Percentiles rank a stretch among this genome's conserved stretches.
phyloP scores from a whole-genome alignment of 1,284 basidiomycete genomes.

The Leccinum angustisporum region DNA sequence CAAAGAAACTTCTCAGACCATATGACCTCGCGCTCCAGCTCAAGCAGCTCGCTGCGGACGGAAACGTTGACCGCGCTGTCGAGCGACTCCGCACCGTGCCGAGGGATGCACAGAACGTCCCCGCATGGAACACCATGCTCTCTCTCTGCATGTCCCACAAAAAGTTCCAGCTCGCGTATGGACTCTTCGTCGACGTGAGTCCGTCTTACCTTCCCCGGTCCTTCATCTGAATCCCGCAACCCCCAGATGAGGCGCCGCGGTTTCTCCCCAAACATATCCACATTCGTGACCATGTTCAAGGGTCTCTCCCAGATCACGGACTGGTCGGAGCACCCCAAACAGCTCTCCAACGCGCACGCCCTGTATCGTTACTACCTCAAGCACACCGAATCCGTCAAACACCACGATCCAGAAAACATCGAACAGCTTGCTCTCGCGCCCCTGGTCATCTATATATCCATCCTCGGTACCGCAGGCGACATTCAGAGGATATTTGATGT shows the following conservation, averaged over 20 bases:
- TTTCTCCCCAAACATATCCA: slow-evolving; percentile 61
- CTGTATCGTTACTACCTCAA: slow-evolving; percentile 56
- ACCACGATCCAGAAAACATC: slow-evolving; percentile 43
- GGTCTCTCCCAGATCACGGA: slow-evolving; percentile 58
- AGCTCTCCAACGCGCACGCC: slow-evolving; percentile 57
- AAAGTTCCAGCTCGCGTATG: slow-evolving; percentile 56
- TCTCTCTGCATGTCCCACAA: slow-evolving; percentile 54
- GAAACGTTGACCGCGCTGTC: slow-evolving; percentile 59
- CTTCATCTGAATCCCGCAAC: background rate
- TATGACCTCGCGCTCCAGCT: slow-evolving; percentile 58
- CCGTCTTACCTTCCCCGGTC: background rate
- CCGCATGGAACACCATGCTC: slow-evolving; percentile 76
- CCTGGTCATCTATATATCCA: slow-evolving; percentile 58
- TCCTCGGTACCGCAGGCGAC: slow-evolving; percentile 56
- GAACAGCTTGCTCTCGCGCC: slow-evolving; percentile 47
- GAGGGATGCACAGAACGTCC: slow-evolving; percentile 64
- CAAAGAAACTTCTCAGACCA: slow-evolving; percentile 47
- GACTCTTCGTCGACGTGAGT: slow-evolving; percentile 67
- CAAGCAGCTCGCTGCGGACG: slow-evolving; percentile 51
- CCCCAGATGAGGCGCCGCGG: slow-evolving; percentile 80
- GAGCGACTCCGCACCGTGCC: slow-evolving; percentile 62
- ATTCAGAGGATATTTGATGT: slow-evolving; percentile 71
- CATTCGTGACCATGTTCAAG: slow-evolving; percentile 63
- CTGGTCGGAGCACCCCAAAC: slow-evolving; percentile 55
- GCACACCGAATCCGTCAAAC: slow-evolving; percentile 48